Evolutionary conservation across 768 basidiomycete genomes (phyloP).

Genomic region (Lactarius tabidus): DNA sequence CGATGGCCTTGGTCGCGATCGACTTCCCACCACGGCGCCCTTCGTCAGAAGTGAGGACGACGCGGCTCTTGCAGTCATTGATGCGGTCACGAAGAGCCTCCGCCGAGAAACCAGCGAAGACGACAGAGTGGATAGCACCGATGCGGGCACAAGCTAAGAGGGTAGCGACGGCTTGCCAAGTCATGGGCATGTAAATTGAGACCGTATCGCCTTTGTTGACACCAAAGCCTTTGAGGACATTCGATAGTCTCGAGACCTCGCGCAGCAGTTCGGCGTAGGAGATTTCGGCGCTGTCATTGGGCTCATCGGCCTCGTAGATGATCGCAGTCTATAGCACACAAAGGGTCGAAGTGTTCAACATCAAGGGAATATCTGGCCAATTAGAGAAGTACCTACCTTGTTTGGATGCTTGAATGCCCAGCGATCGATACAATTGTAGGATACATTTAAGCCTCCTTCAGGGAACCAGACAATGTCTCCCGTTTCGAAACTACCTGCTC

Average conservation of each 20-base stretch:
- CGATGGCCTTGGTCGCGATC: slow-evolving; percentile 92
- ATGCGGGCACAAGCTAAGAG: slow-evolving; percentile 98
- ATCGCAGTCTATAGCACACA: slow-evolving; percentile 66
- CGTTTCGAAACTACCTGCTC: slow-evolving; percentile 73
- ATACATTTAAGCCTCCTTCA: slow-evolving; percentile 86
- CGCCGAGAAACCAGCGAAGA: slow-evolving; percentile 95
- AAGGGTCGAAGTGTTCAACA: neutral
- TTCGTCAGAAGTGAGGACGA: slow-evolving; percentile 96
- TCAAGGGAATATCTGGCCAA: slow-evolving; percentile 1
- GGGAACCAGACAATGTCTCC: slow-evolving; percentile 97
- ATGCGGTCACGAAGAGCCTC: slow-evolving; percentile 93
- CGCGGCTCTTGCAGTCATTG: slow-evolving; percentile 80
- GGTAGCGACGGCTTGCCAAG: slow-evolving; percentile 92
- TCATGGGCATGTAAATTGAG: slow-evolving; percentile 90
- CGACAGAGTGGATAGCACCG: slow-evolving; percentile 93
- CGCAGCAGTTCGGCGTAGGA: slow-evolving; percentile 82
- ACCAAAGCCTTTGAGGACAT: slow-evolving; percentile 85
- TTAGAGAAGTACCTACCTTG: slow-evolving; percentile 42
- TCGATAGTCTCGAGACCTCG: slow-evolving; percentile 86
- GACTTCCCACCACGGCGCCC: slow-evolving; percentile 91
- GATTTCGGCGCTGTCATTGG: slow-evolving; percentile 70
- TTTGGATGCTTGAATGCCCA: slow-evolving; percentile 91
- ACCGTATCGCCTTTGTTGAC: slow-evolving; percentile 95
- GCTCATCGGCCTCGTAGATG: slow-evolving; percentile 98
- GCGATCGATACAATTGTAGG: slow-evolving; percentile 97